Conservation (phyloP, 129 eudicot genomes). For the Flaveria linearis region DNA sequence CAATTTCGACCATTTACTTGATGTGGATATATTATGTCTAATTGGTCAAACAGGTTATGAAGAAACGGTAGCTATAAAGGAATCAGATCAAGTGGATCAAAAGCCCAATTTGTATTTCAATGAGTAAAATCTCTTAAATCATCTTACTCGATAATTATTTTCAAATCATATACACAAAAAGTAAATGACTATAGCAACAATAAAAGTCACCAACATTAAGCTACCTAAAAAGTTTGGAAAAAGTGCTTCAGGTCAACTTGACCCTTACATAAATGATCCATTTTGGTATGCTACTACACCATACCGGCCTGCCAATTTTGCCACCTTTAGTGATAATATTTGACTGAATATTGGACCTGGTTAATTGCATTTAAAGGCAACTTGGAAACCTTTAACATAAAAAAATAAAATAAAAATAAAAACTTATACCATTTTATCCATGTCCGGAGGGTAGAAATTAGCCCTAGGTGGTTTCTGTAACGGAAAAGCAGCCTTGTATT, state of each 20-base stretch:
- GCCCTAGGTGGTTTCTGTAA: constrained; percentile 79
- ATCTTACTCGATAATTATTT: background rate
- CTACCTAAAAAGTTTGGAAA: background rate
- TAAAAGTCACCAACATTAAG: background rate
- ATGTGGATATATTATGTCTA: constrained; percentile 1
- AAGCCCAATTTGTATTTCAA: background rate
- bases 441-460: constrained; percentile 88
- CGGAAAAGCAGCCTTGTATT: constrained; percentile 80
- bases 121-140: background rate
- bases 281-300: background rate
- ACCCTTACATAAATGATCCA: background rate
- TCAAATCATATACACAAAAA: background rate
- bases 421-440: constrained; percentile 82
- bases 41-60: background rate
- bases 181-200: background rate
- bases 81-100: background rate
- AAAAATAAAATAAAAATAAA: background rate
- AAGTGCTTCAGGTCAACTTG: background rate
- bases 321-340: background rate
- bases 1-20: background rate
- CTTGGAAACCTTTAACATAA: background rate
- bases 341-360: constrained; percentile 2
- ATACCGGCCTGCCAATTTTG: background rate
- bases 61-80: background rate
- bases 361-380: constrained; percentile 13